phyloP scores from a whole-genome alignment of 2,329 filamentous ascomycete species.

The Colletotrichum sp. region DNA sequence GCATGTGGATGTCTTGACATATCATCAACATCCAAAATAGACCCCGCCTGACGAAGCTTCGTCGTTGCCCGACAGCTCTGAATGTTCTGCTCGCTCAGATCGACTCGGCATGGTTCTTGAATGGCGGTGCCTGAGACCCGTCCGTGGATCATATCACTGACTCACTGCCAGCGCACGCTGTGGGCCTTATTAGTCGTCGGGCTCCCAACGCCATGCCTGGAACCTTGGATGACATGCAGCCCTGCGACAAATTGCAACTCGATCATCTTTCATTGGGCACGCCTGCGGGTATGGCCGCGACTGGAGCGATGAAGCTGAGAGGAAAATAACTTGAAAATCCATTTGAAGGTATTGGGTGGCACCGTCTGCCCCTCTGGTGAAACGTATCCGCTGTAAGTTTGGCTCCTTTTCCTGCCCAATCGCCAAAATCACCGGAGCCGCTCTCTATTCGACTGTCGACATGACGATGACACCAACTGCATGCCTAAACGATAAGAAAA shows the following conservation, averaged over 20 bases:
- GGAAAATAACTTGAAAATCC: neutral
- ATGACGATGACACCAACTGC: neutral
- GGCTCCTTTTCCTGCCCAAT: neutral
- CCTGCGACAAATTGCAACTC: neutral
- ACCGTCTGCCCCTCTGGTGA: neutral
- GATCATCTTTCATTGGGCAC: neutral
- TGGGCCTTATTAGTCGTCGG: constrained; percentile 9
- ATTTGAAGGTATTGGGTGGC: constrained; percentile 1
- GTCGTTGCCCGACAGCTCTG: neutral
- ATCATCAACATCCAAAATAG: neutral
- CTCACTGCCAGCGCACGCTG: constrained; percentile 19
- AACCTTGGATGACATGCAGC: constrained; percentile 14
- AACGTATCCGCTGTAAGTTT: neutral
- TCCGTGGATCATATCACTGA: constrained; percentile 11
- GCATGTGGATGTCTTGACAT: neutral
- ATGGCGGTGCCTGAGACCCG: constrained; percentile 16
- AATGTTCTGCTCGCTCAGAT: neutral
- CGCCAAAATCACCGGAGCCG: neutral
- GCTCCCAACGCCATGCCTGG: neutral
- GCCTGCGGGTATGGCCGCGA: constrained; percentile 3
- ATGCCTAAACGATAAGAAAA: neutral
- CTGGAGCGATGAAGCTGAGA: neutral
- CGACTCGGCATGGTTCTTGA: neutral
- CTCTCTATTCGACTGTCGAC: neutral
- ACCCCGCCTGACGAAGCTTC: neutral